Base-by-base conservation (phyloP, 148 eudicot species). In the Simmondsia chinensis region DNA sequence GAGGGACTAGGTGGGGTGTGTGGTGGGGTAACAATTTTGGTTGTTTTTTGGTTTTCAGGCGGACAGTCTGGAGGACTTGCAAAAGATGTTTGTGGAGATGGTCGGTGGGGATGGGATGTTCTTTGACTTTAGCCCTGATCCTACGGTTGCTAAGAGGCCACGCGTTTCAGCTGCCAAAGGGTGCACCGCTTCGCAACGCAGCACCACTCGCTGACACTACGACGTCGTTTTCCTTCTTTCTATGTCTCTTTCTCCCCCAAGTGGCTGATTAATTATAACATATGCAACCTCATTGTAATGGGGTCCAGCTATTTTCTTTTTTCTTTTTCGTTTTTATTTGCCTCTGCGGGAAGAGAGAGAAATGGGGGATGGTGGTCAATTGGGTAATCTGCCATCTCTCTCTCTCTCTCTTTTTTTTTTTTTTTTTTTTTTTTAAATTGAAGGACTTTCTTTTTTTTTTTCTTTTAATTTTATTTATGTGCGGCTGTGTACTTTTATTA, bases 1-100 rank as follows among this genome's bases (percentile, higher is more conserved):
- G n/a, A n/a, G n/a, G n/a, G n/a, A n/a, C n/a, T n/a, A n/a, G n/a
- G n/a, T n/a, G 20, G 54, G 31, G 13, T 10, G 39, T 34, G 43
- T 11, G 7, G 9, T 6, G 9, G 15, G 12, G 6, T 44, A 10
- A 19, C 28, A 5, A 6, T 31, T 33, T 28, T 42, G 9, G 20
- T 28, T 16, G 36, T 58, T 25, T 27, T 45, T 4, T 37, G n/a
- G 14, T 21, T 20, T 35, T 44, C 73, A 77, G 91, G 56, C 55
- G 52, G 94, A 88, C 44, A 83, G 76, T 50, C 28, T 80, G 53
- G 96, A 88, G 64, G 96, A 88, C 43, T 74, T 88, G 36, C 96
- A 88, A 51, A 68, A 74, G 68, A 70, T 77, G 54, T 83, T 88
- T 35, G 76, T 83, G 71, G 96, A 83, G 0, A 68, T 85, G 59